Percentiles rank a stretch among this genome's conserved stretches.
Conservation (phyloP, 2,329 filamentous ascomycete species). For the Penicillium sp. region DNA sequence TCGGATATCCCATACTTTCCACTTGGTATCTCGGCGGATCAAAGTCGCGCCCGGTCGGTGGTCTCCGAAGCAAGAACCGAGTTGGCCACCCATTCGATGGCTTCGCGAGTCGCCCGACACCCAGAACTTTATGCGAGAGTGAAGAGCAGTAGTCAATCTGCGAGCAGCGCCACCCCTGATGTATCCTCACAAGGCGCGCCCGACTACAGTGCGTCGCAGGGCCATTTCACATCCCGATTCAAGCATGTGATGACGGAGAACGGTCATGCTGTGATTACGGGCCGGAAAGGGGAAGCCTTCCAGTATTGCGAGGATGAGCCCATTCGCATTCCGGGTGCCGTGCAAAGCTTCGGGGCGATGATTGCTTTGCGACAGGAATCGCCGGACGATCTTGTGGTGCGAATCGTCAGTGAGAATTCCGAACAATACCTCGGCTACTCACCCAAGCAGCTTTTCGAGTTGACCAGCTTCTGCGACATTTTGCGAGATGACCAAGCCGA, state of each 20-base stretch:
- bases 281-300: conserved; percentile 62
- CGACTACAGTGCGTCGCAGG: conserved; percentile 31
- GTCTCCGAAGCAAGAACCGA: conserved; percentile 10
- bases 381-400: conserved; percentile 62
- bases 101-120: conserved; percentile 13
- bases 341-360: conserved; percentile 75
- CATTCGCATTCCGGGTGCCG: conserved; percentile 73
- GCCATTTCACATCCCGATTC: conserved; percentile 65
- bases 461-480: conserved; percentile 75
- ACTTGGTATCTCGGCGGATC: conserved; percentile 9
- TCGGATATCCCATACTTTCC: neutral
- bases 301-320: conserved; percentile 87
- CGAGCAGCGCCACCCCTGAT: conserved; percentile 6
- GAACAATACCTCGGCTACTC: conserved; percentile 67
- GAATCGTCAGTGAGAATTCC: conserved; percentile 77
- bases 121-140: conserved; percentile 15
- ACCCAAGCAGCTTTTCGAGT: conserved; percentile 66
- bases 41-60: conserved; percentile 13
- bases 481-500: conserved; percentile 77
- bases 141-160: conserved; percentile 7
- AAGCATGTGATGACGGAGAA: conserved; percentile 69
- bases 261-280: conserved; percentile 77
- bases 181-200: neutral
- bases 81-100: conserved; percentile 17
- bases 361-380: conserved; percentile 61